A percentile compares a stretch with the other conserved stretches of the same genome.
These are phyloP conservation scores for Grifola frondosa DNA, from an alignment of 1,284 basidiomycete genomes.

Conservation along the genomic window DNA sequence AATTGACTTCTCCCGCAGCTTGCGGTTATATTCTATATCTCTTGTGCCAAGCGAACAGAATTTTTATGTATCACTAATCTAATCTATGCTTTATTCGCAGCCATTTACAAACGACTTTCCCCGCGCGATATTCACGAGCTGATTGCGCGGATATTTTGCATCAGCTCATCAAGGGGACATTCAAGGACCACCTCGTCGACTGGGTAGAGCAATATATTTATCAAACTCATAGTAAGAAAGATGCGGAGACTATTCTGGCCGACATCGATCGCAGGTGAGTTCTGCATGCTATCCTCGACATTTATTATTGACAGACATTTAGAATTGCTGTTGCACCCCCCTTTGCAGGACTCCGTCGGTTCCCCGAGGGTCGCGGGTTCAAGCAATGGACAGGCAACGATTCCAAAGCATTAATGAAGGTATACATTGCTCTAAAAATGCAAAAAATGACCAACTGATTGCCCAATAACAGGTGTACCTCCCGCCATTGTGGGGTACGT, in stretches of 20 bases:
- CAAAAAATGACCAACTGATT: not conserved
- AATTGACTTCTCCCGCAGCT: not conserved
- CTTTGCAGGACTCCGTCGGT: conserved; percentile 19
- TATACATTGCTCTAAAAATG: not conserved
- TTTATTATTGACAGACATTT: not conserved
- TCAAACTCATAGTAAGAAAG: conserved; percentile 1
- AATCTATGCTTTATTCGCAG: conserved; percentile 1
- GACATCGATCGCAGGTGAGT: conserved; percentile 23
- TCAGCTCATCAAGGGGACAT: conserved; percentile 7
- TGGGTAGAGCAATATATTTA: conserved; percentile 13
- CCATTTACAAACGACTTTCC: conserved; percentile 12
- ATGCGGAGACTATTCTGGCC: conserved; percentile 4
- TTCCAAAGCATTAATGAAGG: conserved; percentile 27
- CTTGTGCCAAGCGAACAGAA: too few species aligned
- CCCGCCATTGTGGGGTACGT: conserved; percentile 17
- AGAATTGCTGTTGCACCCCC: conserved; percentile 11
- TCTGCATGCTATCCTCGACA: not conserved
- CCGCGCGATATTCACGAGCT: conserved; percentile 13
- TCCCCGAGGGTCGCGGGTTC: conserved; percentile 18
- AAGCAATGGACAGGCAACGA: conserved; percentile 26
- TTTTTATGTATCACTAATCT: too few species aligned
- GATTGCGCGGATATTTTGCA: conserved; percentile 8
- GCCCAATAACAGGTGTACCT: conserved; percentile 9
- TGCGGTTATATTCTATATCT: not conserved
- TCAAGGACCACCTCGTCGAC: conserved; percentile 20